Conservation (phyloP, 106 monocot species). For the Ottelia alismoides region DNA sequence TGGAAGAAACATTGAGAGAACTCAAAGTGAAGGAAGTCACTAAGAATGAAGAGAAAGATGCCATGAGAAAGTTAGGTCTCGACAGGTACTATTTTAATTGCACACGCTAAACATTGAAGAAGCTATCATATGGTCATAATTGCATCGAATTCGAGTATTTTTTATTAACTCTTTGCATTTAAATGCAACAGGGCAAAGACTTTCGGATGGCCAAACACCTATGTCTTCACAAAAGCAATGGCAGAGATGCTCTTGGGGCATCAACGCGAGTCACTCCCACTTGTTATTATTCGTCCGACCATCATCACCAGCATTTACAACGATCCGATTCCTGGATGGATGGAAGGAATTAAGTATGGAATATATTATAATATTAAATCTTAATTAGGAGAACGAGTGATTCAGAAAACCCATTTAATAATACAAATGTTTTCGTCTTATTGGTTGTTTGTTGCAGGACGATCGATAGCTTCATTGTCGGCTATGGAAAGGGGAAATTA, state of each 20-base stretch:
- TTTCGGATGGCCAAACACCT: constrained; percentile 84
- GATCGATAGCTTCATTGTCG: constrained; percentile 53
- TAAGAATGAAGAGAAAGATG: constrained; percentile 15
- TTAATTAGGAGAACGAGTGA: too few species aligned
- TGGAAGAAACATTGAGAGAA: constrained; percentile 20
- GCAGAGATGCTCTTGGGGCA: constrained; percentile 69
- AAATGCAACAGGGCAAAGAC: constrained; percentile 47
- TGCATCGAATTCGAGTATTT: too few species aligned
- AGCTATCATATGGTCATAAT: too few species aligned
- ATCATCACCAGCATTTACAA: constrained; percentile 68
- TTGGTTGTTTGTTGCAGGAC: constrained; percentile 28
- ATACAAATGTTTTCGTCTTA: too few species aligned
- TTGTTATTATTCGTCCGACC: constrained; percentile 61
- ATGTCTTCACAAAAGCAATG: constrained; percentile 80
- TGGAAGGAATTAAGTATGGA: constrained; percentile 67
- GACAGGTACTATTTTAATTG: too few species aligned
- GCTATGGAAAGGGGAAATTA: constrained; percentile 48
- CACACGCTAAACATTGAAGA: too few species aligned
- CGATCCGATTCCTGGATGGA: constrained; percentile 75
- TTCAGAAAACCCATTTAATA: too few species aligned
- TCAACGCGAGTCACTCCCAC: constrained; percentile 32
- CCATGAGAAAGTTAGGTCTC: constrained; percentile 53
- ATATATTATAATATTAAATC: too few species aligned
- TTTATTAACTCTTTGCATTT: too few species aligned
- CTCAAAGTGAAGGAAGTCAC: constrained; percentile 6